These are phyloP conservation scores for Singerocomus inundabilis DNA, from an alignment of 1,284 basidiomycete genomes.

Conservation along the genomic window DNA sequence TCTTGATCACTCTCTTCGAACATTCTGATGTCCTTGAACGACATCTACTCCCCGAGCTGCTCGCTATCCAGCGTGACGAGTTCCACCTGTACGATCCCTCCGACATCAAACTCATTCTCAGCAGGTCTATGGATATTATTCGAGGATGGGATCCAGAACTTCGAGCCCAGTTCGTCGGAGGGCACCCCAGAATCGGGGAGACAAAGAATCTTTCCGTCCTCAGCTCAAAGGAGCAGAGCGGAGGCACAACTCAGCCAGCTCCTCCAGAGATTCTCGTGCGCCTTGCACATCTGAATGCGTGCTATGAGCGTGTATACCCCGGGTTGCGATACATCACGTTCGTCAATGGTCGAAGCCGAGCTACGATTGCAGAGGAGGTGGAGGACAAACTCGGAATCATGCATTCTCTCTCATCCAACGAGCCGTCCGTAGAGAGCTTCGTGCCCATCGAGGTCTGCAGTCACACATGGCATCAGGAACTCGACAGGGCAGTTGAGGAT, in stretches of 20 bases:
- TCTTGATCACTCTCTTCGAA: slow-evolving; percentile 64
- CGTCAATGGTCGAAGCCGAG: slow-evolving; percentile 79
- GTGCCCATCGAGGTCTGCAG: slow-evolving; percentile 42
- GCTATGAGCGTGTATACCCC: slow-evolving; percentile 74
- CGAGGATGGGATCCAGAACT: slow-evolving; percentile 53
- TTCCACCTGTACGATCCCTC: slow-evolving; percentile 5
- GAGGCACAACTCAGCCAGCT: slow-evolving; percentile 47
- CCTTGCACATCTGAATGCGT: slow-evolving; percentile 66
- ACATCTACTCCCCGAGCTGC: slow-evolving; percentile 58
- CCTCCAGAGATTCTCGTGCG: slow-evolving; percentile 66
- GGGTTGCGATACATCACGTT: slow-evolving; percentile 87
- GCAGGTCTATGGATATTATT: slow-evolving; percentile 54
- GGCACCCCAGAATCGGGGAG: slow-evolving; percentile 89
- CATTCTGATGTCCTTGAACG: slow-evolving; percentile 58
- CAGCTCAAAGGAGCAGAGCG: slow-evolving; percentile 73
- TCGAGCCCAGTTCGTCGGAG: slow-evolving; percentile 71
- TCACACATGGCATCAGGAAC: slow-evolving; percentile 59
- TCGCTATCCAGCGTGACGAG: slow-evolving; percentile 10
- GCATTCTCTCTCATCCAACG: slow-evolving; percentile 45
- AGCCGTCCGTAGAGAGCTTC: slow-evolving; percentile 41
- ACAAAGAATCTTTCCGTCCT: slow-evolving; percentile 66
- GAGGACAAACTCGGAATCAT: slow-evolving; percentile 59
- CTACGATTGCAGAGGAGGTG: slow-evolving; percentile 75
- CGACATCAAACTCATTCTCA: slow-evolving; percentile 54
- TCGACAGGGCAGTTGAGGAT: slow-evolving; percentile 70